phyloP scores from a whole-genome alignment of 2,329 filamentous ascomycete genomes.

The Talaromyces sp. region DNA sequence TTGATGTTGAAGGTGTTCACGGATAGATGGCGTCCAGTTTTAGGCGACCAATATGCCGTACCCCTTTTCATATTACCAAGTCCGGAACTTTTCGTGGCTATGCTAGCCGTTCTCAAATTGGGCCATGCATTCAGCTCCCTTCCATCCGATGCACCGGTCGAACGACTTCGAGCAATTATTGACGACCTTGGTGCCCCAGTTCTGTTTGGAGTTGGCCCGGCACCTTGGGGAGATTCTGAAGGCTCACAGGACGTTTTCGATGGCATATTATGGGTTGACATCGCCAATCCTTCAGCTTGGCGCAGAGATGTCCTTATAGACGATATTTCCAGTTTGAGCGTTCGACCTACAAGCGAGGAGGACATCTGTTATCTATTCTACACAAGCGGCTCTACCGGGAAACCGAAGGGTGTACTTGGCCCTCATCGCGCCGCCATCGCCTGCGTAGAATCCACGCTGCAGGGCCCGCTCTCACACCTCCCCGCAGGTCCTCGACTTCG shows the following conservation, averaged over 20 bases:
- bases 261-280: conserved; percentile 5
- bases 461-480: not conserved
- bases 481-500: conserved; percentile 22
- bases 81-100: not conserved
- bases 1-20: not conserved
- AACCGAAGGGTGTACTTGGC: conserved; percentile 39
- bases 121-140: conserved; percentile 2
- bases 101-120: not conserved
- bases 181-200: not conserved
- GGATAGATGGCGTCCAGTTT: not conserved
- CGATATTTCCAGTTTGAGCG: not conserved
- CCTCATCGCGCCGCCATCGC: conserved; percentile 19
- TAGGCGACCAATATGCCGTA: not conserved
- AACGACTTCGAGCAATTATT: not conserved
- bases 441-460: conserved; percentile 3
- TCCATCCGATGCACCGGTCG: conserved; percentile 4
- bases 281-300: not conserved
- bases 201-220: conserved; percentile 6
- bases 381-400: conserved; percentile 26
- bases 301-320: not conserved
- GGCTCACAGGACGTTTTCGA: not conserved
- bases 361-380: conserved; percentile 25
- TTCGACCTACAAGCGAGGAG: not conserved
- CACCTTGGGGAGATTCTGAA: not conserved
- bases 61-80: not conserved